phyloP scores from a whole-genome alignment of 179 eudicot species.

The Beta macrorhiza region DNA sequence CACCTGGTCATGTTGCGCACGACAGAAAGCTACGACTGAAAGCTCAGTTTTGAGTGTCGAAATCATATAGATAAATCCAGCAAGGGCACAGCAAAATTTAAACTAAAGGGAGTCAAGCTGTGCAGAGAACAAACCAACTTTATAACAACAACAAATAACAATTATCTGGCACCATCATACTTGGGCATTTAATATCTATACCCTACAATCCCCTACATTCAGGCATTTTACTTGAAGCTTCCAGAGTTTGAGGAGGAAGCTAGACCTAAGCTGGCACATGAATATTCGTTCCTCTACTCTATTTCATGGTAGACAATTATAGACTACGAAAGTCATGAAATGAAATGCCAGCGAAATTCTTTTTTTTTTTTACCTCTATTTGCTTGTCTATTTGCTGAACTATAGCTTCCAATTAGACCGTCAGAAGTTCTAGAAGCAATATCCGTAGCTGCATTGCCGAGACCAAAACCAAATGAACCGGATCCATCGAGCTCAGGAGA shows the following conservation, averaged over 20 bases:
- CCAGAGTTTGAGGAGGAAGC: not conserved
- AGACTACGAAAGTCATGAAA: not conserved
- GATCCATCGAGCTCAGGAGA: conserved; percentile 54
- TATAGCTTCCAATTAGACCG: conserved; percentile 57
- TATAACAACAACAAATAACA: not conserved
- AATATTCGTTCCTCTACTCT: not conserved
- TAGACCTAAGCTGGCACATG: not conserved
- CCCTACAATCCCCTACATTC: not conserved
- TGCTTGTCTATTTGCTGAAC: conserved; percentile 62
- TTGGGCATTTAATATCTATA: not conserved
- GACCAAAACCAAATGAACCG: conserved; percentile 66
- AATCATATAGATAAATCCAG: not conserved
- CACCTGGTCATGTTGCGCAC: not conserved
- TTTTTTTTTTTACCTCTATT: conserved; percentile 55
- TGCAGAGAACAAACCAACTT: not conserved
- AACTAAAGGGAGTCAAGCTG: not conserved
- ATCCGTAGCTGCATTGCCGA: conserved; percentile 47
- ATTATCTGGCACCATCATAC: not conserved
- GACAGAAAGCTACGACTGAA: not conserved
- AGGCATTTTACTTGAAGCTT: not conserved
- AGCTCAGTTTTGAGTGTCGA: not conserved
- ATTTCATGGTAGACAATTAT: not conserved
- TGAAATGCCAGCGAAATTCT: not conserved
- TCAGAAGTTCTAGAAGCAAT: conserved; percentile 50
- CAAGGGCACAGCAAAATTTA: not conserved